A percentile compares a stretch with the other conserved stretches of the same genome.
Evolutionary conservation across 768 basidiomycete genomes (phyloP).

Genomic region (Asterophora lycoperdoides): DNA sequence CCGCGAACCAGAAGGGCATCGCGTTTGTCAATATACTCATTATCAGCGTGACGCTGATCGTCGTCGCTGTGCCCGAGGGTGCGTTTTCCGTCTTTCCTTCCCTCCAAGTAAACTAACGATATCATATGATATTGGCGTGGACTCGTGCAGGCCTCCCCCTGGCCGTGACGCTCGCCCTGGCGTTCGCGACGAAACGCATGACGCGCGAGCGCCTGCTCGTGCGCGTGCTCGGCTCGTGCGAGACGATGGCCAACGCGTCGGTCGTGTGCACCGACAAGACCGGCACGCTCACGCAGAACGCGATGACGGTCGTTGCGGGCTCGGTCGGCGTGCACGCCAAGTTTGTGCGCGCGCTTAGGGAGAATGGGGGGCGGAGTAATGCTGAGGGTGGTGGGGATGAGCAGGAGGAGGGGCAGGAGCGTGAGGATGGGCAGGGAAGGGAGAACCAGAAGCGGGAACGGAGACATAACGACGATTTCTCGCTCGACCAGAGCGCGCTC

Average conservation of each 20-base stretch:
- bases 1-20: constrained; percentile 79
- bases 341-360: constrained; percentile 76
- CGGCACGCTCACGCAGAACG: constrained; percentile 92
- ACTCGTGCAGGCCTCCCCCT: constrained; percentile 75
- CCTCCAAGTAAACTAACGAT: constrained; percentile 5
- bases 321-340: constrained; percentile 93
- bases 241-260: constrained; percentile 98
- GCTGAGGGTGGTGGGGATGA: constrained; percentile 52
- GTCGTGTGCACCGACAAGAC: constrained; percentile 97
- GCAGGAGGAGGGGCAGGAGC: constrained; percentile 24
- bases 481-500: constrained; percentile 74
- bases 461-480: constrained; percentile 72
- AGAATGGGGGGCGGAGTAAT: constrained; percentile 69
- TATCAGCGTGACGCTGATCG: constrained; percentile 81
- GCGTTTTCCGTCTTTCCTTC: constrained; percentile 2
- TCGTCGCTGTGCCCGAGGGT: constrained; percentile 49
- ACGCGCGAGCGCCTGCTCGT: constrained; percentile 92
- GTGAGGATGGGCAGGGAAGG: constrained; percentile 14
- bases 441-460: constrained; percentile 24
- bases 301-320: constrained; percentile 95
- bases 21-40: constrained; percentile 91
- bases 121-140: no score
- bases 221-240: constrained; percentile 92
- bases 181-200: constrained; percentile 99
- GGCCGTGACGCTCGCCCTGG: constrained; percentile 92